Percentiles rank a stretch among this genome's conserved stretches.
Conservation (phyloP, 306 rosid species). For the Psophocarpus tetragonolobus region DNA sequence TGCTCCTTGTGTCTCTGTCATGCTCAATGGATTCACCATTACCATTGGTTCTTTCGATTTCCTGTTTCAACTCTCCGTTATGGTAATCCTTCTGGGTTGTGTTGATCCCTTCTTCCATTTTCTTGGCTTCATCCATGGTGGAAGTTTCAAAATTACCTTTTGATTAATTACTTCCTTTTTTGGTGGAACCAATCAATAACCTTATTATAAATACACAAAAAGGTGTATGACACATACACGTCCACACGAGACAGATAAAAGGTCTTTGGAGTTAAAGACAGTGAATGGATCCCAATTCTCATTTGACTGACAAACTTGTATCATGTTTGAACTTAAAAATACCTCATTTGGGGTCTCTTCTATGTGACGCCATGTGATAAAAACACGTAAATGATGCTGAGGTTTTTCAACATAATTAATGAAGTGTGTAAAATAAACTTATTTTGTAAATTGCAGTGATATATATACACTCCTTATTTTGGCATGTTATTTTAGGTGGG, state of each 20-base stretch:
- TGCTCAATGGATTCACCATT: constrained; percentile 34
- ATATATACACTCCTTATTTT: background rate
- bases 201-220: background rate
- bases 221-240: background rate
- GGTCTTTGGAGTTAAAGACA: constrained; percentile 3
- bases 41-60: background rate
- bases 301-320: background rate
- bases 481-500: background rate
- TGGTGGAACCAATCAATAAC: background rate
- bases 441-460: background rate
- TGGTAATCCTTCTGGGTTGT: constrained; percentile 14
- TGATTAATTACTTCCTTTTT: background rate
- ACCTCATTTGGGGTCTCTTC: background rate
- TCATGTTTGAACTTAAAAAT: background rate
- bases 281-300: constrained; percentile 23
- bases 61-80: background rate
- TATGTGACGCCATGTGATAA: background rate
- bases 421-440: background rate
- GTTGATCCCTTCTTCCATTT: constrained; percentile 55
- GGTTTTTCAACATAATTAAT: background rate
- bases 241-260: background rate
- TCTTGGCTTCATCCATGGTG: constrained; percentile 55
- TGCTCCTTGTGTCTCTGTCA: constrained; percentile 8
- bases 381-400: background rate
- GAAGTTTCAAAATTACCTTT: background rate